phyloP scores from a whole-genome alignment of 2,329 filamentous ascomycete genomes.

The Sphaceloma murrayae region DNA sequence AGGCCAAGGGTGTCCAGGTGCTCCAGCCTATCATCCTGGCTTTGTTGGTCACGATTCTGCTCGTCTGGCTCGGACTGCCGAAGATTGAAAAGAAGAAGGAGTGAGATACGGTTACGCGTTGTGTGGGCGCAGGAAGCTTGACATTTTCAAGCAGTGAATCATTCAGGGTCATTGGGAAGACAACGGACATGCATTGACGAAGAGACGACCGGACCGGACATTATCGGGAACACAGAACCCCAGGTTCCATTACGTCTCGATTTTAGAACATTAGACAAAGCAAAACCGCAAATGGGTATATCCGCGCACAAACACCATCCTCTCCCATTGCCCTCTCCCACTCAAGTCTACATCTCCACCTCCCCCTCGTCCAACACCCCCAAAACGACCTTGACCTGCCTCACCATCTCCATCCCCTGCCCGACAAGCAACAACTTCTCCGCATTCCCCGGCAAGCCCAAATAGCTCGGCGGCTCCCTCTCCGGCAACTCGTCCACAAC shows the following conservation, averaged over 20 bases:
- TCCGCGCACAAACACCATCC: conserved; percentile 20
- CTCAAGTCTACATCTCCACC: conserved; percentile 60
- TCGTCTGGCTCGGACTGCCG: conserved; percentile 44
- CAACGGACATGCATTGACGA: too few species aligned
- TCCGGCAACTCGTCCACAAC: conserved; percentile 76
- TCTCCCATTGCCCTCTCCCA: conserved; percentile 44
- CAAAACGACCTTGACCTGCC: conserved; percentile 73
- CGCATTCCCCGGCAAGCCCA: conserved; percentile 87
- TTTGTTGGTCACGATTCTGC: conserved; percentile 41
- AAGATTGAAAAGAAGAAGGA: conserved; percentile 37
- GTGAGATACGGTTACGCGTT: too few species aligned
- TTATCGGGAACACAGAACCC: too few species aligned
- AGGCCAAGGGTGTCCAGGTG: conserved; percentile 49
- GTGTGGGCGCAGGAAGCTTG: too few species aligned
- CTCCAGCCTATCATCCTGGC: conserved; percentile 51
- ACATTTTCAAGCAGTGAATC: too few species aligned
- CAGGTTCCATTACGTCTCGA: too few species aligned
- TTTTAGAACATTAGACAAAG: too few species aligned
- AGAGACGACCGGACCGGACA: too few species aligned
- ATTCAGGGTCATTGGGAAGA: too few species aligned
- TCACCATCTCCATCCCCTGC: conserved; percentile 74
- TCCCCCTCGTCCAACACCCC: conserved; percentile 90
- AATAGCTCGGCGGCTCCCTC: conserved; percentile 88
- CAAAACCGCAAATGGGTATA: conserved; percentile 10
- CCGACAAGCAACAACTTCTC: conserved; percentile 91